These are phyloP conservation scores for Leccinum obscurum DNA, from an alignment of 768 basidiomycete species.

Conservation along the genomic window DNA sequence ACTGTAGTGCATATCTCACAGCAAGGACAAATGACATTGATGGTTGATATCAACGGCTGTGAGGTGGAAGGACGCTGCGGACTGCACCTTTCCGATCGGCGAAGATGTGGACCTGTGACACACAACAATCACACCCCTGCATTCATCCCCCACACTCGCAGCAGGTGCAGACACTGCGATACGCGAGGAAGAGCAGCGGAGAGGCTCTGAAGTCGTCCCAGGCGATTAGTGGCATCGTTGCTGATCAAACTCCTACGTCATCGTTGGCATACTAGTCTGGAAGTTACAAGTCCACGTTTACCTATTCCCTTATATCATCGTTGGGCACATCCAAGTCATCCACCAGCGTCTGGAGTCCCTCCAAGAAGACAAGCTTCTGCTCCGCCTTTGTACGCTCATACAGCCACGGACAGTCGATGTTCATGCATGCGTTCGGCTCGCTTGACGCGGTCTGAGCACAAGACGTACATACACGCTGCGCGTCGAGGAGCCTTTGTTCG, in stretches of 20 bases:
- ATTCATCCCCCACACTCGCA: no score
- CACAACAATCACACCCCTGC: no score
- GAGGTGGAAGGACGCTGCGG: no score
- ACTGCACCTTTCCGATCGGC: no score
- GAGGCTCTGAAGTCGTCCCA: no score
- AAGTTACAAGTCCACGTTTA: conserved; percentile 4
- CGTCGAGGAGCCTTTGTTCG: conserved; percentile 53
- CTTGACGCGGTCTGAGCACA: conserved; percentile 58
- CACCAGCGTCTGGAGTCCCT: conserved; percentile 32
- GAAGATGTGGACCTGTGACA: no score
- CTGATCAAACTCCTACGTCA: neutral
- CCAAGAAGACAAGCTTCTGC: conserved; percentile 34
- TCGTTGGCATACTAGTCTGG: neutral
- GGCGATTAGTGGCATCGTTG: no score
- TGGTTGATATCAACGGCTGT: no score
- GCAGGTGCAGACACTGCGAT: no score
- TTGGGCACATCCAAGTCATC: conserved; percentile 24
- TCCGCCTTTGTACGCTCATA: conserved; percentile 69
- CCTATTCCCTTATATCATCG: neutral
- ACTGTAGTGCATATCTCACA: no score
- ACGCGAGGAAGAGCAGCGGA: no score
- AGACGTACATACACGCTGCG: conserved; percentile 69
- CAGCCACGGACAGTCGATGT: conserved; percentile 84
- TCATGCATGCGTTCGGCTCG: conserved; percentile 74
- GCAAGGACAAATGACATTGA: no score